phyloP scores from a whole-genome alignment of 75 land plant species.

The Cunninghamia lanceolata region DNA sequence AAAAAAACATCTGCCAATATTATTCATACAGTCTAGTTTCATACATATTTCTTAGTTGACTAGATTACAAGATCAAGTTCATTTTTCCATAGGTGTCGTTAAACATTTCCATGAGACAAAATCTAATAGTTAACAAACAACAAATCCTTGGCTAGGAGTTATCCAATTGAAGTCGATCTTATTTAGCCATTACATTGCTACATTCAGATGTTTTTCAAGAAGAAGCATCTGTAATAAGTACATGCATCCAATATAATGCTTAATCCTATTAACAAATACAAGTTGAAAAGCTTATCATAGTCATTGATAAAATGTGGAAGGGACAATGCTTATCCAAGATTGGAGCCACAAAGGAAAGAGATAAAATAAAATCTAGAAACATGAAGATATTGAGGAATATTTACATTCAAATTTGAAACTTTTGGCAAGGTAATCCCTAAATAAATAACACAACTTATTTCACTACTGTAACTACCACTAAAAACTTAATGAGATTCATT shows the following conservation, averaged over 20 bases:
- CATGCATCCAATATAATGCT: neutral
- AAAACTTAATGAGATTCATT: neutral
- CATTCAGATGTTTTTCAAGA: neutral
- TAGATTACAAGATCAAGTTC: neutral
- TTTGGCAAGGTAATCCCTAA: neutral
- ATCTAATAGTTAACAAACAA: neutral
- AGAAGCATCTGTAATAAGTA: neutral
- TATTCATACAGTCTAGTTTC: neutral
- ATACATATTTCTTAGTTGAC: neutral
- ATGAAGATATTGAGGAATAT: neutral
- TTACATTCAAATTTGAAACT: neutral
- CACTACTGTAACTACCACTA: neutral
- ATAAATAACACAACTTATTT: neutral
- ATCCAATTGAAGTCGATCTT: neutral
- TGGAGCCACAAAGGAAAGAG: neutral
- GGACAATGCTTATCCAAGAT: neutral
- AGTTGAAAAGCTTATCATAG: neutral
- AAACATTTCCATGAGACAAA: neutral
- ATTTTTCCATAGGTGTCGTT: neutral
- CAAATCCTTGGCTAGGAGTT: neutral
- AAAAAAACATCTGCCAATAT: neutral
- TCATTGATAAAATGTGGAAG: neutral
- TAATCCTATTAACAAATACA: neutral
- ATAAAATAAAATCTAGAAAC: neutral
- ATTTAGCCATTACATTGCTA: neutral